These are phyloP conservation scores for Flaveria ramosissima DNA, from an alignment of 129 eudicot genomes.

Conservation along the genomic window DNA sequence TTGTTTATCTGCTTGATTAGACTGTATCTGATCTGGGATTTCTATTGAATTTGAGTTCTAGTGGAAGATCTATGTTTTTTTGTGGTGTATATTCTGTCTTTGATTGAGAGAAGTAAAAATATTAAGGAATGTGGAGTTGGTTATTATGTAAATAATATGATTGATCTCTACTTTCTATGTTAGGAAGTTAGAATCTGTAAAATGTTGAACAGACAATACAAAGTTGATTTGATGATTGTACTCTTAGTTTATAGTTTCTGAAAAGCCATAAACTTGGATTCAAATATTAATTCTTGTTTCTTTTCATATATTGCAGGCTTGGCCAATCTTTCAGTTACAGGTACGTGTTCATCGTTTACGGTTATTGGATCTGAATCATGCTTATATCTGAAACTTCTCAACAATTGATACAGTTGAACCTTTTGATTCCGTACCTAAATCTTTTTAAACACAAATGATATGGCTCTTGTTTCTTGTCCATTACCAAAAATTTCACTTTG, in stretches of 20 bases:
- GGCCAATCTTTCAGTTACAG: constrained; percentile 83
- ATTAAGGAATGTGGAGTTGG: constrained; percentile 1
- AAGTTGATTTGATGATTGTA: constrained; percentile 10
- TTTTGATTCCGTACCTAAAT: not conserved
- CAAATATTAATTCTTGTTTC: constrained; percentile 23
- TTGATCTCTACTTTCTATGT: constrained; percentile 14
- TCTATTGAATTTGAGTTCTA: not conserved
- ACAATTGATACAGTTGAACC: not conserved
- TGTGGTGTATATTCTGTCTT: no score
- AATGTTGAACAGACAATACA: not conserved
- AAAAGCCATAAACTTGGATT: not conserved
- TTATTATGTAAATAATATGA: constrained; percentile 6
- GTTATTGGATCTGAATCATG: constrained; percentile 7
- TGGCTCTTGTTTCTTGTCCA: not conserved
- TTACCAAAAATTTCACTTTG: not conserved
- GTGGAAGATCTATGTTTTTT: constrained; percentile 9
- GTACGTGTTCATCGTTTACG: constrained; percentile 40
- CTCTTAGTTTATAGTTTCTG: not conserved
- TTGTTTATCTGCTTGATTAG: constrained; percentile 4
- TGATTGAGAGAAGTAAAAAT: no score
- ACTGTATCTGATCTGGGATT: constrained; percentile 26
- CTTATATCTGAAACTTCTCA: constrained; percentile 7
- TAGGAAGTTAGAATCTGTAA: not conserved
- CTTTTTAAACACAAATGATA: not conserved
- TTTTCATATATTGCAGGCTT: constrained; percentile 55